Evolutionary conservation across 2,329 filamentous ascomycete genomes (phyloP), one percentile per base, ranked within the genome.

Genomic region (Beauveria varroae): DNA sequence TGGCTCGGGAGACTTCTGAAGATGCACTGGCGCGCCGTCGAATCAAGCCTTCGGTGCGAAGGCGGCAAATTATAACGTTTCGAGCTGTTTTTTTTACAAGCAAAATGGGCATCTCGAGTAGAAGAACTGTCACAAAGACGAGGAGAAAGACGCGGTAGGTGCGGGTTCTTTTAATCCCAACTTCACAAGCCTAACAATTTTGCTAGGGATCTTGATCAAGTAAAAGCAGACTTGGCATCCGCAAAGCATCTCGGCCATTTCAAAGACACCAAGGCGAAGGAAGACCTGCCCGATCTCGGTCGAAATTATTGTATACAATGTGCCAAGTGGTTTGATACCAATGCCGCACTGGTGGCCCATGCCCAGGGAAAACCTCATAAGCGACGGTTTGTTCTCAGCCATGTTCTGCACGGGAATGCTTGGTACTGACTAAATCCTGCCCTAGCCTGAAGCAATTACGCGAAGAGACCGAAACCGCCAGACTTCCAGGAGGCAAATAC

Each of bases 251-350:
- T 99, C 40, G 78, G 85, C 52, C 85, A 90, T 66, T 92, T 88
- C 80, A 89, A 92, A 72, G 83, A 86, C 55, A 85, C 86, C 49
- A 96, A 96, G 71, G 85, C 88, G 6, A 77, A 83, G 24, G 93
- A 98, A 72, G 95, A 98, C 69, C 81, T 97, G 41, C 95, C 95
- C 3, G 93, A 87, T 0, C 80, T 97, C 54, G 95, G 95, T 28
- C 82, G 86, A 68, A 87, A 87, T 73, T 98, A 97, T 75, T 99
- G 95, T 74, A 81, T 89, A 18, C 90, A 96, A 75, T 99, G 95
- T 74, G 89, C 95, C 65, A 98, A 96, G 78, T 98, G 91, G 88
- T 98, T 96, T 73, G 93, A 98, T 74, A 89, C 86, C 55, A 89
- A 95, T 66, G 75, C 83, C 68, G 96, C 90, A 68, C 78, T 96